Evolutionary conservation across 176 grass and related monocot genomes (phyloP).

Genomic region (Areca catechu): DNA sequence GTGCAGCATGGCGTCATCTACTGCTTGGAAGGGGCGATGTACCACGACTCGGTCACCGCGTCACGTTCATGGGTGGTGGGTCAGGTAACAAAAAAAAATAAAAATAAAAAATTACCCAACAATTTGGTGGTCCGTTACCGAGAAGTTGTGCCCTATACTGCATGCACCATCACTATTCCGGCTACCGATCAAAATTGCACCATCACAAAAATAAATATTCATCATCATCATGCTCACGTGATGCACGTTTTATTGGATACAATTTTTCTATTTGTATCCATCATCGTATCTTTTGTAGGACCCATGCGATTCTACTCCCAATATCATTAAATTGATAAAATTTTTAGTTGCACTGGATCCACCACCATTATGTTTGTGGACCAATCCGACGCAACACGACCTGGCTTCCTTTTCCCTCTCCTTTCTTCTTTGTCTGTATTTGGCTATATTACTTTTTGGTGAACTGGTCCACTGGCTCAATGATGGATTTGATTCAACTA

Average conservation of each 20-base stretch:
- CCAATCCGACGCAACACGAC: neutral
- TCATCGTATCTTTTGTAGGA: neutral
- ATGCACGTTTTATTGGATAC: neutral
- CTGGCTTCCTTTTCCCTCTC: no score
- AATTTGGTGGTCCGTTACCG: no score
- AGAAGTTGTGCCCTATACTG: neutral
- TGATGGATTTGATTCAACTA: no score
- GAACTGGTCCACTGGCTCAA: no score
- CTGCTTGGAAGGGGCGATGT: slow-evolving; percentile 11
- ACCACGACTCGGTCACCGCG: neutral
- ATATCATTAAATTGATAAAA: no score
- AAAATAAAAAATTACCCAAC: neutral
- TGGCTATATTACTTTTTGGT: no score
- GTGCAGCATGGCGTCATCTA: neutral
- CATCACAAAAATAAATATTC: no score
- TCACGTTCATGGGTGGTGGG: neutral
- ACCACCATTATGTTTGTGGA: neutral
- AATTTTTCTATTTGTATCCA: neutral
- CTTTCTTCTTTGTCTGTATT: no score
- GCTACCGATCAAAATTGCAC: neutral
- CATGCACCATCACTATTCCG: neutral
- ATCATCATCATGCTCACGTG: neutral
- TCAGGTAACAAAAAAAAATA: slow-evolving; percentile 1
- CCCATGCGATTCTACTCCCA: neutral
- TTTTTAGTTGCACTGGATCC: neutral